A percentile compares a stretch with the other conserved stretches of the same genome.
phyloP scores from a whole-genome alignment of 2,329 filamentous ascomycete genomes.

The Akanthomyces muscarius region DNA sequence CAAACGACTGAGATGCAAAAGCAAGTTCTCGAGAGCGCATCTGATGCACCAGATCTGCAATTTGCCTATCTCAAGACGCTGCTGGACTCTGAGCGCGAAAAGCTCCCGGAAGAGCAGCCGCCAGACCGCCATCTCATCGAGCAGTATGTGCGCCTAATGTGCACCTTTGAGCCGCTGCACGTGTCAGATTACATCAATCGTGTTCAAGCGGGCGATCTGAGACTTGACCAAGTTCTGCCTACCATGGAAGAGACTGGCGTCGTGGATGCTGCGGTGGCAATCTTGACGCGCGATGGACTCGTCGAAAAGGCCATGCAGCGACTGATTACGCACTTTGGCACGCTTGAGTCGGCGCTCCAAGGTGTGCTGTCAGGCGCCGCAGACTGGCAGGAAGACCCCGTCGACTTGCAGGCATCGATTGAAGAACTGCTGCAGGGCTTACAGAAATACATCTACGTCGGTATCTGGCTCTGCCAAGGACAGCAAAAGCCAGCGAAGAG shows the following conservation, averaged over 20 bases:
- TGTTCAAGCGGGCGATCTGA: slow-evolving; percentile 72
- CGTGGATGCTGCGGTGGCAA: slow-evolving; percentile 85
- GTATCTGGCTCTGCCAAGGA: slow-evolving; percentile 91
- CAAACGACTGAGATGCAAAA: slow-evolving; percentile 62
- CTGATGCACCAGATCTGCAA: slow-evolving; percentile 60
- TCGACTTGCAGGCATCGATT: slow-evolving; percentile 56
- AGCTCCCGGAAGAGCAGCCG: slow-evolving; percentile 27
- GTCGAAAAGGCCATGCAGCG: slow-evolving; percentile 79
- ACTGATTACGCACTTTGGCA: slow-evolving; percentile 74
- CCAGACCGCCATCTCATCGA: slow-evolving; percentile 65
- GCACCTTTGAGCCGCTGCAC: slow-evolving; percentile 73
- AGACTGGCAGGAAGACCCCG: slow-evolving; percentile 50
- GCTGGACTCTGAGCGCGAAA: slow-evolving; percentile 55
- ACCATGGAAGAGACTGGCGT: slow-evolving; percentile 86
- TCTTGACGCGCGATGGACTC: slow-evolving; percentile 86
- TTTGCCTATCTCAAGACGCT: slow-evolving; percentile 74
- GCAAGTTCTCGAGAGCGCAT: slow-evolving; percentile 59
- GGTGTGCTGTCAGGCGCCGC: slow-evolving; percentile 64
- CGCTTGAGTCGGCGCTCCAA: slow-evolving; percentile 72
- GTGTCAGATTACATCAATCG: slow-evolving; percentile 80
- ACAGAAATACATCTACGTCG: slow-evolving; percentile 86
- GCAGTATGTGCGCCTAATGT: slow-evolving; percentile 87
- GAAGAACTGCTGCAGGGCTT: slow-evolving; percentile 72
- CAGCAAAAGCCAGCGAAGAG: slow-evolving; percentile 63
- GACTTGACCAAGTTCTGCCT: slow-evolving; percentile 75